Conservation (phyloP, 768 basidiomycete species). For the Kondoa subrosea region DNA sequence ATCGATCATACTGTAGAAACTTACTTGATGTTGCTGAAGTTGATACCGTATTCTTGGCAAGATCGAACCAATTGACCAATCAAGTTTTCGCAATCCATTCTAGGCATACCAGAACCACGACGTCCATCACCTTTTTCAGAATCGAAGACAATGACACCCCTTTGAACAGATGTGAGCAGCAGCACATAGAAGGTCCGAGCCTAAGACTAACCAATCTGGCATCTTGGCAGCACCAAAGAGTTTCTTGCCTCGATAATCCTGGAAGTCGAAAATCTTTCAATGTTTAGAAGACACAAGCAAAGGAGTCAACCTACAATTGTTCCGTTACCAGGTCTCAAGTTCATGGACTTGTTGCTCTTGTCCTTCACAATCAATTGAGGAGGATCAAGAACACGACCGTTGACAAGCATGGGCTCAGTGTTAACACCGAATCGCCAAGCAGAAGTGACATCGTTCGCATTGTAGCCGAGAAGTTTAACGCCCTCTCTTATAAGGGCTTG, state of each 20-base stretch:
- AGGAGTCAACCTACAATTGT: too few species aligned
- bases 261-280: neutral
- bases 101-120: slow-evolving; percentile 8
- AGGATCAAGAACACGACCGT: slow-evolving; percentile 13
- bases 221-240: slow-evolving; percentile 10
- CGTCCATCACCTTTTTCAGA: slow-evolving; percentile 8
- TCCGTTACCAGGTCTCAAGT: neutral
- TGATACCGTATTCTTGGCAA: slow-evolving; percentile 12
- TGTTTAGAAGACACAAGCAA: neutral
- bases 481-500: slow-evolving; percentile 7
- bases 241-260: neutral
- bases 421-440: slow-evolving; percentile 16
- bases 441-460: slow-evolving; percentile 2
- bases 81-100: slow-evolving; percentile 1
- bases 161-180: neutral
- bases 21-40: neutral
- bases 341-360: neutral
- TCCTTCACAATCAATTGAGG: slow-evolving; percentile 5
- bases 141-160: slow-evolving; percentile 18
- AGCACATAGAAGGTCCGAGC: neutral
- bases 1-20: neutral
- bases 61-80: slow-evolving; percentile 11
- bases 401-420: slow-evolving; percentile 12
- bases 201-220: neutral
- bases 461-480: slow-evolving; percentile 9